Conservation (phyloP, 371 early-diverging fungal species). For the Rhizopus sp. region DNA sequence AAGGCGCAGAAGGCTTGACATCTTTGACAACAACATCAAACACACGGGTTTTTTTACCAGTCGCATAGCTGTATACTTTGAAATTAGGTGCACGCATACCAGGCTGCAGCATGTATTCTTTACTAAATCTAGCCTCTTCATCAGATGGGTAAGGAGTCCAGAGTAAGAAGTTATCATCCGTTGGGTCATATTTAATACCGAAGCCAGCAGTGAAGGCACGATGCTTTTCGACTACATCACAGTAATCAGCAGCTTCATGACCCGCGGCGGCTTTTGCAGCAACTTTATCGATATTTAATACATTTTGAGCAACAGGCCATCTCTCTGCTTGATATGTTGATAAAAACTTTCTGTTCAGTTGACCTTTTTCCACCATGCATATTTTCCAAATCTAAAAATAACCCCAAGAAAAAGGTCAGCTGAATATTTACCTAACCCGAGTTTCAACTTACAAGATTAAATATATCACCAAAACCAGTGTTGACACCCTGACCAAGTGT, state of each 20-base stretch:
- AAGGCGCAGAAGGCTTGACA: slow-evolving; percentile 5
- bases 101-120: slow-evolving; percentile 14
- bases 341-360: slow-evolving; percentile 22
- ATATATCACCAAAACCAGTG: slow-evolving; percentile 49
- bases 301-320: slow-evolving; percentile 40
- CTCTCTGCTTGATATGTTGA: slow-evolving; percentile 39
- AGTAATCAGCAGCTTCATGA: slow-evolving; percentile 32
- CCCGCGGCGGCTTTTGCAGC: slow-evolving; percentile 47
- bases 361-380: slow-evolving; percentile 37
- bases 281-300: slow-evolving; percentile 36
- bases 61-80: slow-evolving; percentile 33
- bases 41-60: slow-evolving; percentile 37
- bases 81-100: slow-evolving; percentile 50
- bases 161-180: slow-evolving; percentile 13
- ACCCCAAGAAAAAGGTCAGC: background rate
- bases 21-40: slow-evolving; percentile 26
- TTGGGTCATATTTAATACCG: slow-evolving; percentile 35
- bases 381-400: slow-evolving; percentile 42
- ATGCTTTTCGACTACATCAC: slow-evolving; percentile 36
- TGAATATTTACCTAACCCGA: background rate
- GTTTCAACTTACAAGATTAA: slow-evolving; percentile 36
- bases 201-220: slow-evolving; percentile 44
- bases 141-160: slow-evolving; percentile 1
- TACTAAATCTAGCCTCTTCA: background rate
- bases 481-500: slow-evolving; percentile 49